Evolutionary conservation across 2,329 filamentous ascomycete genomes (phyloP).

Genomic region (Ophiostoma tasmaniense): DNA sequence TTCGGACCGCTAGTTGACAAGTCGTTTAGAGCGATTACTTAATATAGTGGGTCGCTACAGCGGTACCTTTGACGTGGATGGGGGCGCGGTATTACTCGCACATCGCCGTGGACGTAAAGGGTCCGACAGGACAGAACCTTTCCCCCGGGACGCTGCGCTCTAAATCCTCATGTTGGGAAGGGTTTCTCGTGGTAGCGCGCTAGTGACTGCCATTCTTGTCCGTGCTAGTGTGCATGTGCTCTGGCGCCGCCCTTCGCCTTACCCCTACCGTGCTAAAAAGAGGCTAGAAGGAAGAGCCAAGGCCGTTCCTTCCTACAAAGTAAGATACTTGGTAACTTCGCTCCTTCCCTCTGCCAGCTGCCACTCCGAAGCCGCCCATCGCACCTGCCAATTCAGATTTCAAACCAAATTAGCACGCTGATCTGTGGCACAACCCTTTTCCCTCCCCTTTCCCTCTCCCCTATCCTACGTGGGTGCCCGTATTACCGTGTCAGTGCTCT

Average conservation of each 20-base stretch:
- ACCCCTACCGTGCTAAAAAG: background rate
- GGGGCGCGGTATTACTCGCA: background rate
- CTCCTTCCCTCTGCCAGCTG: background rate
- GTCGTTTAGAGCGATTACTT: background rate
- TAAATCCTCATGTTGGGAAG: background rate
- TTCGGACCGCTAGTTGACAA: too few species aligned
- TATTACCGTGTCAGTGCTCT: background rate
- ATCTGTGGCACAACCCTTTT: background rate
- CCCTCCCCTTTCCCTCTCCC: background rate
- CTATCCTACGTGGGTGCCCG: background rate
- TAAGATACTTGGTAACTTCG: too few species aligned
- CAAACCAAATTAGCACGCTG: background rate
- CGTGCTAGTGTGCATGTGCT: constrained; percentile 10
- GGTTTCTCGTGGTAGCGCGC: background rate
- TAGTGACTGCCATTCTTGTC: constrained; percentile 6
- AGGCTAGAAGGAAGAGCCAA: background rate
- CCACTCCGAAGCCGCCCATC: background rate
- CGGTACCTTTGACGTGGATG: background rate
- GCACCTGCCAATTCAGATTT: constrained; percentile 2
- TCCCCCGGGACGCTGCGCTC: background rate
- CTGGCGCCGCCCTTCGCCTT: background rate
- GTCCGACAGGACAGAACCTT: constrained; percentile 1
- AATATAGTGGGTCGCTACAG: background rate
- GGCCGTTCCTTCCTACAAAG: background rate
- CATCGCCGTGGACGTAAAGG: background rate